Base-by-base conservation (phyloP, 345 rosid species). In the Camelina sativa region DNA sequence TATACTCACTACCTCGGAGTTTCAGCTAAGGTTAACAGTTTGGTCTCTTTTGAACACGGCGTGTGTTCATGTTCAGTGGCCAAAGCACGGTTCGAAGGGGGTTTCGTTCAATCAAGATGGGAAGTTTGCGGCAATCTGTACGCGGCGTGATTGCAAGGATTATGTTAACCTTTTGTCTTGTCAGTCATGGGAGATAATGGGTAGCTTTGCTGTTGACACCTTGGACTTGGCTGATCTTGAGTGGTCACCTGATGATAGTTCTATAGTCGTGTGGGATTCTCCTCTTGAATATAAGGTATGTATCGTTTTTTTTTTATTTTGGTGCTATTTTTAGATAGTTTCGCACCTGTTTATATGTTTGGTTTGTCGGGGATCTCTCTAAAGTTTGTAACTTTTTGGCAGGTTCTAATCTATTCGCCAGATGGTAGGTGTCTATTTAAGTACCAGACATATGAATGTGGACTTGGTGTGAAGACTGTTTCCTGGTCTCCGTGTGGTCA, bases 401-500 rank as follows among this genome's bases (percentile, higher is more conserved):
- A 95, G 99, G 97, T 95, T 83, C 86, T 95, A 59, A 84, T 86
- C 51, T 89, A 95, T 83, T 92, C 99, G 28, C 98, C 98, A 30
- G 99, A 95, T 79, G 98, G 99, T 57, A 88, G 97, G 80, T 92
- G 97, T 81, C 84, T 95, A 28, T 88, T 81, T 64, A 95, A 92
- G 86, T 90, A 95, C 55, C 99, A 90, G 80, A 97, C 99, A 40
- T 95, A 92, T 76, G 98, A 95, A 71, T 88, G 99, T 80, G 99
- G 99, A 34, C 84, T 95, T 60, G 98, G 99, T 71, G 98, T 95
- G 40, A 95, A 95, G 65, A 85, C 84, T 64, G 87, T 95, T 74
- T 89, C 92, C 20, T 95, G 99, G 97, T 95, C 98, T 71, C 97
- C 99, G 11, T 95, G 94, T 79, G 98, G 98, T 54, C 98, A 90